These are phyloP conservation scores for Metschnikowia shivogae DNA, from an alignment of 805 yeast species.

Conservation along the genomic window DNA sequence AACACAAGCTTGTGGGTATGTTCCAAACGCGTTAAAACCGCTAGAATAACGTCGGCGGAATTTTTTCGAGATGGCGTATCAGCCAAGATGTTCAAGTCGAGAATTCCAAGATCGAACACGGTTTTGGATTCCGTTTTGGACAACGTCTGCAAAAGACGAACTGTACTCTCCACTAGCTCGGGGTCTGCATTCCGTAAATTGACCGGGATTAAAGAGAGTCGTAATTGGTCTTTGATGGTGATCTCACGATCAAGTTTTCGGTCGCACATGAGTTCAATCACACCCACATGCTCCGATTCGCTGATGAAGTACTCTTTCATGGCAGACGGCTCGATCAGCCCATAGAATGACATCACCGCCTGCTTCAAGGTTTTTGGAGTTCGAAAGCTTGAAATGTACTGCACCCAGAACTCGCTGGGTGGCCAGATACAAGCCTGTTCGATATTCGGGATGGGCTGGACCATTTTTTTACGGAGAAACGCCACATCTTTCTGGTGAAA, in stretches of 20 bases:
- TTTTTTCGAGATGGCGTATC: constrained; percentile 19
- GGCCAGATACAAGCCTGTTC: constrained; percentile 76
- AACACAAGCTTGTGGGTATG: constrained; percentile 62
- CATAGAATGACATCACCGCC: constrained; percentile 47
- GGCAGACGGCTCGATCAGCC: constrained; percentile 25
- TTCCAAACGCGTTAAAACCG: constrained; percentile 43
- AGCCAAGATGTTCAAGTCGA: constrained; percentile 24
- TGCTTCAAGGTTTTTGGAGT: constrained; percentile 42
- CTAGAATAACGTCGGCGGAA: constrained; percentile 19
- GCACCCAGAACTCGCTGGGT: constrained; percentile 63
- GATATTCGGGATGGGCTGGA: constrained; percentile 48
- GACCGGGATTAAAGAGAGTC: constrained; percentile 62
- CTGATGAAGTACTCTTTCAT: constrained; percentile 32
- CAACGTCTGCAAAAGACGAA: constrained; percentile 48
- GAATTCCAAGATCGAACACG: constrained; percentile 47
- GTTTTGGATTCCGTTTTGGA: constrained; percentile 51
- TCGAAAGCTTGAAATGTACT: constrained; percentile 59
- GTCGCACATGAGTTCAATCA: constrained; percentile 43
- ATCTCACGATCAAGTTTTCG: constrained; percentile 21
- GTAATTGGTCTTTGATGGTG: constrained; percentile 53
- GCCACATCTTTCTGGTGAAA: constrained; percentile 41
- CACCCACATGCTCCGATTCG: constrained; percentile 34
- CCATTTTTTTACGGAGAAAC: constrained; percentile 45
- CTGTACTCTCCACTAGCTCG: constrained; percentile 39
- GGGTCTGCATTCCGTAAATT: constrained; percentile 29